phyloP scores from a whole-genome alignment of 2,329 filamentous ascomycete genomes.

The Cytospora paraplurivora region DNA sequence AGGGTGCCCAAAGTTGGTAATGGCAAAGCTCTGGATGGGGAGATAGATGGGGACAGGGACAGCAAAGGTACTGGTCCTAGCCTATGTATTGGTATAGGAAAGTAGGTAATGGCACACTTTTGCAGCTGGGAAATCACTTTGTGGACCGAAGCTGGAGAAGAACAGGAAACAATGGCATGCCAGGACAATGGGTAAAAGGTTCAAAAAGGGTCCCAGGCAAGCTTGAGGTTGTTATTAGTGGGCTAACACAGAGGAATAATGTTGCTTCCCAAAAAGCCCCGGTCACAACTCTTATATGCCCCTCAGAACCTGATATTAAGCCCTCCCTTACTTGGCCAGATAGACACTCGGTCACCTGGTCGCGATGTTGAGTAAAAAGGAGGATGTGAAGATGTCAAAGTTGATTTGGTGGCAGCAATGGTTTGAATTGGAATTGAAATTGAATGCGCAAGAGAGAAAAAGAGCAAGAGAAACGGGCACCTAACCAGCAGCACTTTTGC shows the following conservation, averaged over 20 bases:
- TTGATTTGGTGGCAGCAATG: neutral
- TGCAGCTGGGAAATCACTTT: constrained; percentile 3
- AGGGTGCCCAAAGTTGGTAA: too few species aligned
- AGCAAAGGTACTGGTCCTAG: neutral
- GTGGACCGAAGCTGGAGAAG: constrained; percentile 1
- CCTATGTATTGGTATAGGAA: too few species aligned
- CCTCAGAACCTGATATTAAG: neutral
- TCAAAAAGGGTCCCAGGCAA: neutral
- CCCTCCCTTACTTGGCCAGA: neutral
- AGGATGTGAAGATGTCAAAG: neutral
- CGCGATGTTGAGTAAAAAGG: neutral
- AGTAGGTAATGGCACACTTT: neutral
- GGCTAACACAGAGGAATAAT: neutral
- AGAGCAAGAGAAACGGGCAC: too few species aligned
- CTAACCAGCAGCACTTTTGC: too few species aligned
- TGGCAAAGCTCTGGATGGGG: too few species aligned
- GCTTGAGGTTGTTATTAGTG: neutral
- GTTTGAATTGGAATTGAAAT: too few species aligned
- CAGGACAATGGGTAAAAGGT: neutral
- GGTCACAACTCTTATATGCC: neutral
- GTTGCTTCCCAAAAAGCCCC: neutral
- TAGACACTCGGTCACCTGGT: neutral
- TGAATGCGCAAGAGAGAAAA: neutral
- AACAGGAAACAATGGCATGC: too few species aligned
- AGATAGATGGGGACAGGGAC: neutral